phyloP scores from a whole-genome alignment of 2,329 filamentous ascomycete genomes.

The Aspergillus brunneoviolaceus region DNA sequence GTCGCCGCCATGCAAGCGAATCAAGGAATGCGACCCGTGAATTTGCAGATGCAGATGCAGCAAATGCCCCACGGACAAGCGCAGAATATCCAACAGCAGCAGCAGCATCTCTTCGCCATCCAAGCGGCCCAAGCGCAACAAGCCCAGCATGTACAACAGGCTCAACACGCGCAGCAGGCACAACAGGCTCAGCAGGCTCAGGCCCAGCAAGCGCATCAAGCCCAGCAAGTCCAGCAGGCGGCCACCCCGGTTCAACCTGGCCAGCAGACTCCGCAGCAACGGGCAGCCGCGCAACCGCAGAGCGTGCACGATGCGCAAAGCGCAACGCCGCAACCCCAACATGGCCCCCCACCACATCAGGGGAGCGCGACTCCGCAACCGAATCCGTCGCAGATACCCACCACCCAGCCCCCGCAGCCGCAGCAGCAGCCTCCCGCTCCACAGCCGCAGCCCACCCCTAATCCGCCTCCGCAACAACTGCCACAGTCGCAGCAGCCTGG shows the following conservation, averaged over 20 bases:
- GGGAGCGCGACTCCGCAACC: slow-evolving; percentile 41
- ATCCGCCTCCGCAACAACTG: slow-evolving; percentile 36
- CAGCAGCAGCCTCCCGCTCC: slow-evolving; percentile 35
- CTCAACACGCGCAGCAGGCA: slow-evolving; percentile 26
- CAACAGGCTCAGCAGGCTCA: slow-evolving; percentile 28
- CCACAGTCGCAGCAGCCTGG: slow-evolving; percentile 38
- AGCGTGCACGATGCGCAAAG: slow-evolving; percentile 43
- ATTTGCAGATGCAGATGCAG: slow-evolving; percentile 42
- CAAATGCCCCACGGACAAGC: slow-evolving; percentile 43
- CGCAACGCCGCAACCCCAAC: slow-evolving; percentile 47
- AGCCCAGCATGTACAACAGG: slow-evolving; percentile 29
- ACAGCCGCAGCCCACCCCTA: slow-evolving; percentile 38
- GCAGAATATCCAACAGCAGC: slow-evolving; percentile 46
- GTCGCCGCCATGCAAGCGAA: slow-evolving; percentile 46
- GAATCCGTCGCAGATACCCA: slow-evolving; percentile 31
- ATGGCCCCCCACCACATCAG: slow-evolving; percentile 39
- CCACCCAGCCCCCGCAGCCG: slow-evolving; percentile 36
- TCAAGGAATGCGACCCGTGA: slow-evolving; percentile 41
- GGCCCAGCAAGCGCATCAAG: slow-evolving; percentile 34
- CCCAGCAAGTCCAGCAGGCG: slow-evolving; percentile 30
- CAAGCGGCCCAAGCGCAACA: slow-evolving; percentile 33
- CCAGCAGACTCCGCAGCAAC: slow-evolving; percentile 44
- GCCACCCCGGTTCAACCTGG: slow-evolving; percentile 34
- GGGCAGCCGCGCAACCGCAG: slow-evolving; percentile 42
- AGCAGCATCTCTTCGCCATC: slow-evolving; percentile 39